Percentiles rank a stretch among this genome's conserved stretches.
These are phyloP conservation scores for Phylloporus sp. DNA, from an alignment of 768 basidiomycete genomes.

Conservation along the genomic window DNA sequence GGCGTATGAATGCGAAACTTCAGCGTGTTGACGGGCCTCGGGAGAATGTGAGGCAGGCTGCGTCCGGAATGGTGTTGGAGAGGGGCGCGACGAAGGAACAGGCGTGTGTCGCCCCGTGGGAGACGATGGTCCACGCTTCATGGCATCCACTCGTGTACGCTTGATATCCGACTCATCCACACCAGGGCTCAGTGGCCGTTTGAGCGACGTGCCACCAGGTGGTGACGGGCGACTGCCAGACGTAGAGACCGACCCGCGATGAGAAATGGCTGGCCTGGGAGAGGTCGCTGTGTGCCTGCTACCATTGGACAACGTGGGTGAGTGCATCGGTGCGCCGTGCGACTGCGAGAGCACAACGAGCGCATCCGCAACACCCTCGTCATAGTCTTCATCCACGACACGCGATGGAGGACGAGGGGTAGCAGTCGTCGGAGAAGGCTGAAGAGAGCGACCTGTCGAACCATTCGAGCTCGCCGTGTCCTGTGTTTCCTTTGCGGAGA, in stretches of 20 bases:
- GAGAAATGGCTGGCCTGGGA: slow-evolving; percentile 45
- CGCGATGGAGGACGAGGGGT: slow-evolving; percentile 60
- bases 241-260: slow-evolving; percentile 67
- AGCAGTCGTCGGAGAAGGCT: slow-evolving; percentile 67
- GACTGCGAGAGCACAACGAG: slow-evolving; percentile 65
- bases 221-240: slow-evolving; percentile 65
- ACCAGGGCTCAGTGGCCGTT: slow-evolving; percentile 67
- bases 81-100: slow-evolving; percentile 57
- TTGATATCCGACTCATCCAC: slow-evolving; percentile 60
- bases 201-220: slow-evolving; percentile 47
- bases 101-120: slow-evolving; percentile 53
- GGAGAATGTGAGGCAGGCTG: slow-evolving; percentile 69
- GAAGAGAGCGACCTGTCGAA: slow-evolving; percentile 58
- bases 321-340: slow-evolving; percentile 37
- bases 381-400: slow-evolving; percentile 87
- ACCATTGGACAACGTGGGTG: slow-evolving; percentile 56
- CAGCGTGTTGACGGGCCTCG: slow-evolving; percentile 49
- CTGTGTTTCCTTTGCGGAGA: slow-evolving; percentile 46
- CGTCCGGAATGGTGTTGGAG: slow-evolving; percentile 70
- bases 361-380: slow-evolving; percentile 86
- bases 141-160: slow-evolving; percentile 56
- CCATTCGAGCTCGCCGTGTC: slow-evolving; percentile 66
- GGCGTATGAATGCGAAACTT: slow-evolving; percentile 35
- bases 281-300: slow-evolving; percentile 48
- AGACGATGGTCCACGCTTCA: slow-evolving; percentile 51